These are phyloP conservation scores for Ormosia semicastrata DNA, from an alignment of 306 rosid genomes.

Conservation along the genomic window DNA sequence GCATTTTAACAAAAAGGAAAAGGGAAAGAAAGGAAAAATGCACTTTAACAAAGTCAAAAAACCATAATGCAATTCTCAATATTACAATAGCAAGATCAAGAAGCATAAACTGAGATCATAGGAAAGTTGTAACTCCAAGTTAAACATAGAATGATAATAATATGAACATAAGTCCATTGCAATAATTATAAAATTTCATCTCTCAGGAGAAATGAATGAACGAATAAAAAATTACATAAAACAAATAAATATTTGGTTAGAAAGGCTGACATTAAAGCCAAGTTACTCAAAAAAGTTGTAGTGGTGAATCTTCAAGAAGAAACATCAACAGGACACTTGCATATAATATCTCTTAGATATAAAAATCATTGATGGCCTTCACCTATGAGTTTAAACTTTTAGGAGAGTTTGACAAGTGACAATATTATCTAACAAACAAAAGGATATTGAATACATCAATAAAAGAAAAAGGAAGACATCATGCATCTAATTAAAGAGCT, in stretches of 20 bases:
- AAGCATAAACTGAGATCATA: not conserved
- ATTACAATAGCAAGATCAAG: not conserved
- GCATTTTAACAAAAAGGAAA: not conserved
- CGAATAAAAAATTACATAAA: not conserved
- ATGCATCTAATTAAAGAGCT: not conserved
- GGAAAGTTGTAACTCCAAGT: not conserved
- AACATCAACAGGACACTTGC: not conserved
- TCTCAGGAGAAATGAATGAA: not conserved
- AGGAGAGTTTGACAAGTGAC: not conserved
- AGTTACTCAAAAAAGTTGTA: not conserved
- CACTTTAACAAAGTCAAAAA: not conserved
- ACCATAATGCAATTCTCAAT: not conserved
- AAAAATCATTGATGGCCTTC: not conserved
- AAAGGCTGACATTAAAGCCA: not conserved
- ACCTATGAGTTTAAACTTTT: not conserved
- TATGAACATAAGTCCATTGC: not conserved
- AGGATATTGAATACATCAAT: not conserved
- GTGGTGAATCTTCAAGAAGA: not conserved
- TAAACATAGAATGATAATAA: not conserved
- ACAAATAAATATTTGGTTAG: not conserved
- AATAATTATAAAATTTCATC: not conserved
- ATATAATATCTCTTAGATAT: not conserved
- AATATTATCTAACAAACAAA: not conserved
- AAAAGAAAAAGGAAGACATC: not conserved
- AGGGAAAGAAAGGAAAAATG: not conserved